phyloP scores from a whole-genome alignment of 768 basidiomycete genomes.

The Mycena vulgaris region DNA sequence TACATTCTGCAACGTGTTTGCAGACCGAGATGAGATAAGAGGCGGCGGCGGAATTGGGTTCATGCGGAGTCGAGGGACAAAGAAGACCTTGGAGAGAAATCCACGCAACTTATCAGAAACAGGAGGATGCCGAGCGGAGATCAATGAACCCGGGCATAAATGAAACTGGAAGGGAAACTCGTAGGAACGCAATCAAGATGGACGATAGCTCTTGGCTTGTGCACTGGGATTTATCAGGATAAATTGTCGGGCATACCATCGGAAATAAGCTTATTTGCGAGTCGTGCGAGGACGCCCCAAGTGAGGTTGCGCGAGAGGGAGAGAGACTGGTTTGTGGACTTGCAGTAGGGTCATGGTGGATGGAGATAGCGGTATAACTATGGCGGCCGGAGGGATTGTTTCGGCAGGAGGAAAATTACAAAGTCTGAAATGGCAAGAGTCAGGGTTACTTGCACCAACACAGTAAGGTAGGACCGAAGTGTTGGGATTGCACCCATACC shows the following conservation, averaged over 20 bases:
- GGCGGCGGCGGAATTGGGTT: background rate
- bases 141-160: background rate
- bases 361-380: background rate
- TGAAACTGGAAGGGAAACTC: background rate
- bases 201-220: background rate
- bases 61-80: background rate
- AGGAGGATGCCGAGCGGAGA: too few species aligned
- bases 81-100: background rate
- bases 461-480: background rate
- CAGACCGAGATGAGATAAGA: slow-evolving; percentile 1
- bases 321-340: too few species aligned
- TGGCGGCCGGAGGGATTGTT: too few species aligned
- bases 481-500: background rate
- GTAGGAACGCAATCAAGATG: background rate
- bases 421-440: background rate
- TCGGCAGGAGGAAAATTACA: background rate
- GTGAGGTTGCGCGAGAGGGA: too few species aligned
- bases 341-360: too few species aligned
- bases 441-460: background rate
- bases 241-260: background rate
- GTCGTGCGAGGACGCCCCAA: too few species aligned
- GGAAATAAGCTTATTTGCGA: too few species aligned
- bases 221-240: background rate
- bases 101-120: background rate
- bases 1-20: slow-evolving; percentile 7